Evolutionary conservation across 108 stramenopile genomes (phyloP), one percentile per base, ranked within the genome.

Genomic region (Licmophora abbreviata): DNA sequence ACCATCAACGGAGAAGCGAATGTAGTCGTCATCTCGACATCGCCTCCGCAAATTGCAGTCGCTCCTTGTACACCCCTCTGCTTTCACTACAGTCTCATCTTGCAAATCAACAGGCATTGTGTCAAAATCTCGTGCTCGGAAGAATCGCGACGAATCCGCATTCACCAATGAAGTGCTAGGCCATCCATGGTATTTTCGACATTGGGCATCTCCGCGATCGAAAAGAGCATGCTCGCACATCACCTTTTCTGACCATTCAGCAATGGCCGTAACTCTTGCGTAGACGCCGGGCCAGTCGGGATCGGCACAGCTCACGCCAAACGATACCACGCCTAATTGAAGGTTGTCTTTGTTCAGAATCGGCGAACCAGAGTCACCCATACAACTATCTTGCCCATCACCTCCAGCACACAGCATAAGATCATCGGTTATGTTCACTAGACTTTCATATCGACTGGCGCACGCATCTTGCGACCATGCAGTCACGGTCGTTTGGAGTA

Each of bases 261-360:
- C 44, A 24, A 28, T 57, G 18, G 49, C 51, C 7, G 56, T 56
- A 12, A 61, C 56, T 20, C 67, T 32, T 8, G 71, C 44, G 43
- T 77, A 77, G 0, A 77, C 64, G 0, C 76, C 76, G 5, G 71
- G 76, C 46, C 42, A 73, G 14, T 48, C 56, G 14, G 32, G 51
- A 18, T 55, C 36, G 20, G 54, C 67, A 29, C 70, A 76, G 6
- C 64, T 59, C 10, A 68, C 29, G 20, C 73, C 73, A 29, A 29
- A 40, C 2, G 51, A 40, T 3, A 58, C 61, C 62, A 53, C 64
- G 18, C 45, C 58, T 38, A 49, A 35, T 15, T 48, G 35, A n/a
- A 21, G 5, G 8, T 61, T 40, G 9, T 44, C 11, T 26, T n/a
- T 22, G 31, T 3, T 26, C 27, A 51, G 21, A n/a, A 42, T 26